Conservation (phyloP, 2,329 filamentous ascomycete species). For the Ophiocordyceps robertsii region DNA sequence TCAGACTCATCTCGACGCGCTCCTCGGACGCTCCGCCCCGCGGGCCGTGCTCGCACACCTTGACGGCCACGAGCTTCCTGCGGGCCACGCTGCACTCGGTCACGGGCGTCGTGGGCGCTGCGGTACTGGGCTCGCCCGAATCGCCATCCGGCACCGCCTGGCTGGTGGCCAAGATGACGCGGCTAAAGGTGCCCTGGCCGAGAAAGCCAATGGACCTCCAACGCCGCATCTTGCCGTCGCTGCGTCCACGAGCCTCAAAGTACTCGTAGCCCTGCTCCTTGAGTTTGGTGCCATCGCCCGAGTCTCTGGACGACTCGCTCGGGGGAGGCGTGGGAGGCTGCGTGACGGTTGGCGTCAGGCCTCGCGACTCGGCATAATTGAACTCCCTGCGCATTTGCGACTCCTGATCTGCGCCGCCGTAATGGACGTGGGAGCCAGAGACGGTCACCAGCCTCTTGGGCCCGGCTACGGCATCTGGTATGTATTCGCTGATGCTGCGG, state of each 20-base stretch:
- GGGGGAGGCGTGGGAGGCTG: constrained; percentile 70
- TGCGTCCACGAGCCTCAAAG: constrained; percentile 55
- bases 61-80: constrained; percentile 83
- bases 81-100: constrained; percentile 32
- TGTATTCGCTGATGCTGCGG: constrained; percentile 80
- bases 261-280: constrained; percentile 39
- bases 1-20: constrained; percentile 82
- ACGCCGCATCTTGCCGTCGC: constrained; percentile 54
- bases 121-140: constrained; percentile 3
- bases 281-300: constrained; percentile 24
- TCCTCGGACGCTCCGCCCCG: constrained; percentile 88
- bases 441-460: constrained; percentile 63
- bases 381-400: constrained; percentile 57
- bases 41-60: constrained; percentile 89
- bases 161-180: constrained; percentile 81
- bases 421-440: constrained; percentile 43
- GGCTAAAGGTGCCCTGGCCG: constrained; percentile 90
- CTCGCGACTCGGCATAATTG: constrained; percentile 66
- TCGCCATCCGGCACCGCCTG: constrained; percentile 44
- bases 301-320: constrained; percentile 51
- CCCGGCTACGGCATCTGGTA: constrained; percentile 56
- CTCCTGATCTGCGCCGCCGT: constrained; percentile 23
- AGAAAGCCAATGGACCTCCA: constrained; percentile 73
- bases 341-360: constrained; percentile 46
- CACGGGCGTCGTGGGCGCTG: constrained; percentile 19